Conservation (phyloP, 2,329 filamentous ascomycete species). For the Ophidiomyces ophidiicola region DNA sequence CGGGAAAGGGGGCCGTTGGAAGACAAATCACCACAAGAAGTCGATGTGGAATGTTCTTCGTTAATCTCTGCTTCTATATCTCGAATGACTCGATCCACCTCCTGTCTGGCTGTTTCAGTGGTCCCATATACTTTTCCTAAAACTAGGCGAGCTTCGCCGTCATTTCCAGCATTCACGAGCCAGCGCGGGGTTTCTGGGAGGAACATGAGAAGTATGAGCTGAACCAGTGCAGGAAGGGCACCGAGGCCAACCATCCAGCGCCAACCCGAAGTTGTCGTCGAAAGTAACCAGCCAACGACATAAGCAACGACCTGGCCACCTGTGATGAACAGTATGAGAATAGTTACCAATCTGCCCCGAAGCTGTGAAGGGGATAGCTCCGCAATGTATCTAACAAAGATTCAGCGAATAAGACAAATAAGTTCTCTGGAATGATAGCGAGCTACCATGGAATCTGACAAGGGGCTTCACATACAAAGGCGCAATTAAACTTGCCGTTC, state of each 20-base stretch:
- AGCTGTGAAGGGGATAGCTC: conserved; percentile 68
- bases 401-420: background rate
- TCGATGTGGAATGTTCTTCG: conserved; percentile 48
- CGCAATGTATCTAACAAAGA: conserved; percentile 61
- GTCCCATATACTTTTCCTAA: conserved; percentile 52
- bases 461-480: conserved; percentile 45
- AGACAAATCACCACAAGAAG: conserved; percentile 15
- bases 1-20: background rate
- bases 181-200: conserved; percentile 87
- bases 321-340: conserved; percentile 73
- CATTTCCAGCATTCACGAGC: conserved; percentile 58
- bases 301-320: conserved; percentile 84
- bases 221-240: conserved; percentile 60
- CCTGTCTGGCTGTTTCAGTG: conserved; percentile 31
- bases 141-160: conserved; percentile 51
- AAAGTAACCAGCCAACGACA: conserved; percentile 64
- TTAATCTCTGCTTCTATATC: conserved; percentile 62
- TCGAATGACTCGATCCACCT: conserved; percentile 50
- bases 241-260: conserved; percentile 85
- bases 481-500: conserved; percentile 57
- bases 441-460: background rate
- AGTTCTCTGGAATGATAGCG: background rate
- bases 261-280: conserved; percentile 56
- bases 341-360: conserved; percentile 67
- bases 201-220: conserved; percentile 53